A percentile compares a stretch with the other conserved stretches of the same genome.
Evolutionary conservation across 2,329 filamentous ascomycete species (phyloP).

Genomic region (Hymenotorrendiella dingleyae): DNA sequence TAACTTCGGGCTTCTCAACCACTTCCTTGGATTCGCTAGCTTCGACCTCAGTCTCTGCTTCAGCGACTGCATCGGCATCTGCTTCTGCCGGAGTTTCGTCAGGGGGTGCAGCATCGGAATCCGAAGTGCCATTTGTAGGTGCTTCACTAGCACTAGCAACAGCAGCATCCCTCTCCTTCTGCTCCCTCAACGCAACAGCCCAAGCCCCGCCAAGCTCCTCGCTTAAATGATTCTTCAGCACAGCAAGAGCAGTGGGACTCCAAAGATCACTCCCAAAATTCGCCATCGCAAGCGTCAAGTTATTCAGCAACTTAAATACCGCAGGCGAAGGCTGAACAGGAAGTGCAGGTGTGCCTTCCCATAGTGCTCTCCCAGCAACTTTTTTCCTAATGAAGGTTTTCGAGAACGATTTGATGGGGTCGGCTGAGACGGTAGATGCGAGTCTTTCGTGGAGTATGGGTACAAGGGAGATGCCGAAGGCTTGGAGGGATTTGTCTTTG

Average conservation of each 20-base stretch:
- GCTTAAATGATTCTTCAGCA: conserved; percentile 54
- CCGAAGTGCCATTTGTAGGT: too few species aligned
- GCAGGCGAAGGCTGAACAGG: conserved; percentile 74
- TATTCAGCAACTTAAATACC: conserved; percentile 65
- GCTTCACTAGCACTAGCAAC: conserved; percentile 12
- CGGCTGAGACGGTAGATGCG: conserved; percentile 44
- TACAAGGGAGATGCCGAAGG: conserved; percentile 56
- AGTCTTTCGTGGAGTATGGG: conserved; percentile 59
- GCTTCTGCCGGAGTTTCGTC: conserved; percentile 1
- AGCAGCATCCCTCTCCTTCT: conserved; percentile 17
- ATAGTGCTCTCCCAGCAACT: conserved; percentile 61
- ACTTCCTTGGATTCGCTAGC: neutral
- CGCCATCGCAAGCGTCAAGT: conserved; percentile 62
- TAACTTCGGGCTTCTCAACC: neutral
- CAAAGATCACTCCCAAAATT: conserved; percentile 71
- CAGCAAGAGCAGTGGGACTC: conserved; percentile 60
- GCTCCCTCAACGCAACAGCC: conserved; percentile 17
- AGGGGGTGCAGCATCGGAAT: too few species aligned
- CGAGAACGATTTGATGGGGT: conserved; percentile 44
- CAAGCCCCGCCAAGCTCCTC: conserved; percentile 42
- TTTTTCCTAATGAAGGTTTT: conserved; percentile 38
- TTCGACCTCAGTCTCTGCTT: neutral
- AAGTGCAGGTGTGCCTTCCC: conserved; percentile 72
- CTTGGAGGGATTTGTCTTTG: conserved; percentile 40
- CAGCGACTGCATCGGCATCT: neutral